These are phyloP conservation scores for Penicillium sp. DNA, from an alignment of 2,329 filamentous ascomycete genomes.

Conservation along the genomic window DNA sequence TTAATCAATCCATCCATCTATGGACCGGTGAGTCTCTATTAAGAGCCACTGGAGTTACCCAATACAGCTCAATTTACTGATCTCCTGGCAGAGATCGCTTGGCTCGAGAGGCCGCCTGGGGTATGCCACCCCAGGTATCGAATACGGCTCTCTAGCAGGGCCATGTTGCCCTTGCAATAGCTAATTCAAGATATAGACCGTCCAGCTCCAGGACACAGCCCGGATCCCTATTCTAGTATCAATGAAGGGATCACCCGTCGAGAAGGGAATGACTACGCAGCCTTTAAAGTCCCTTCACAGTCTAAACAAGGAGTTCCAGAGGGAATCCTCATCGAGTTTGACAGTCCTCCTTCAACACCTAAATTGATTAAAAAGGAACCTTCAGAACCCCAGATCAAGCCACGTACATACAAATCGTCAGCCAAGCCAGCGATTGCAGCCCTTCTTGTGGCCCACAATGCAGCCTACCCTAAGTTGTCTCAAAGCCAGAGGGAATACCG, in stretches of 20 bases:
- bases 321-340: background rate
- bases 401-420: background rate
- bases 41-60: background rate
- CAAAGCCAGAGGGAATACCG: background rate
- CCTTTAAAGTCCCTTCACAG: background rate
- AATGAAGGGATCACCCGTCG: background rate
- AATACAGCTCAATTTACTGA: background rate
- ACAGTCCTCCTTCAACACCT: conserved; percentile 4
- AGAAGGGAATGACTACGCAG: too few species aligned
- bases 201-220: background rate
- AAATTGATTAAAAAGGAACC: background rate
- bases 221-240: background rate
- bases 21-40: background rate
- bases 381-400: background rate
- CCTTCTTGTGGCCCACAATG: background rate
- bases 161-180: background rate
- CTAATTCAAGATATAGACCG: background rate
- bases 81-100: background rate
- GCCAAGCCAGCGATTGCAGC: background rate
- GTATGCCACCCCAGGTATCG: background rate
- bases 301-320: background rate
- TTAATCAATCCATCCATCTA: background rate
- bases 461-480: background rate
- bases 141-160: background rate
- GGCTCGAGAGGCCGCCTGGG: background rate